Percentiles rank a stretch among this genome's conserved stretches.
Conservation (phyloP, 1,284 basidiomycete species). For the Flammula alnicola region DNA sequence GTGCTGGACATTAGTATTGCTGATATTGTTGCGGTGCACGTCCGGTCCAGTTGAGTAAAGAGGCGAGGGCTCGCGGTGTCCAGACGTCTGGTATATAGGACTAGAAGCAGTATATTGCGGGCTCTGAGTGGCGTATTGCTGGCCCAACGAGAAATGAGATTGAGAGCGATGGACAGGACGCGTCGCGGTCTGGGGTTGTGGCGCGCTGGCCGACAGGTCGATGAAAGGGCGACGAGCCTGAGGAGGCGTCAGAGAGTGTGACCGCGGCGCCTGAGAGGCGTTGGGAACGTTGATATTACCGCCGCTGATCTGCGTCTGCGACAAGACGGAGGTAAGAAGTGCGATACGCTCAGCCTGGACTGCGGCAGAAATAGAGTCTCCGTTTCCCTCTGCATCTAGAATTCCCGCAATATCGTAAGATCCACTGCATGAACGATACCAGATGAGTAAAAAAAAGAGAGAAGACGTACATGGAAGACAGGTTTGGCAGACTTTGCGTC, state of each 20-base stretch:
- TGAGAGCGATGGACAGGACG: conserved; percentile 48
- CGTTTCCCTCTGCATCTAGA: conserved; percentile 82
- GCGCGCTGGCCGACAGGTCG: no score
- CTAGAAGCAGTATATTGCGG: conserved; percentile 42
- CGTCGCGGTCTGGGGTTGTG: no score
- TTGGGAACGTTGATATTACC: conserved; percentile 17
- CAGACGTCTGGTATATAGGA: conserved; percentile 73
- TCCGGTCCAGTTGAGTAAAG: conserved; percentile 40
- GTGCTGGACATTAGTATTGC: conserved; percentile 10
- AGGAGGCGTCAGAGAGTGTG: conserved; percentile 51
- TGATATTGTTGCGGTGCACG: conserved; percentile 19
- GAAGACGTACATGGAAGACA: conserved; percentile 75
- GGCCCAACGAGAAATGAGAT: conserved; percentile 51
- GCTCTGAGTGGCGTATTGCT: conserved; percentile 37
- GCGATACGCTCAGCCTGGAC: conserved; percentile 84
- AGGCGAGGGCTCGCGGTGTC: conserved; percentile 38
- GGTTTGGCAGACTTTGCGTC: conserved; percentile 87
- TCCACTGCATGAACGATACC: no score
- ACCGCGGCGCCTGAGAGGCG: conserved; percentile 36
- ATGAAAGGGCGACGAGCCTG: conserved; percentile 42
- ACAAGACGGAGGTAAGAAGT: conserved; percentile 69
- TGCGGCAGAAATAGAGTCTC: conserved; percentile 79
- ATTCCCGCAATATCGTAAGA: not conserved
- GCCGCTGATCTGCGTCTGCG: conserved; percentile 47
- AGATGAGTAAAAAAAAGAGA: conserved; percentile 20